phyloP scores from a whole-genome alignment of 768 basidiomycete genomes.

The Rhizopogon vesiculosus region DNA sequence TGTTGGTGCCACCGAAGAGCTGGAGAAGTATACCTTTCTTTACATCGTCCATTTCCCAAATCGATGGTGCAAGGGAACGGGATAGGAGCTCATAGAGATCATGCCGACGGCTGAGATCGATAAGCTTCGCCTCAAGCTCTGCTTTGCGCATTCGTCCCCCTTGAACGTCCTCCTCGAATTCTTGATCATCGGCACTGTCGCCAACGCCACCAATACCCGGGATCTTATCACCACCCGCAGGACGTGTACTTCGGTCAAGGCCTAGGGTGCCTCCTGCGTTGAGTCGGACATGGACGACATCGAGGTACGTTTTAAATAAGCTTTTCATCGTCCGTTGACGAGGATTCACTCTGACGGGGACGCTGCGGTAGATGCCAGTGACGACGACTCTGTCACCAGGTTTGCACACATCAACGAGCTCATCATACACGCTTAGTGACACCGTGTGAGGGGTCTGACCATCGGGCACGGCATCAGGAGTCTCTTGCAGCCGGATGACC shows the following conservation, averaged over 20 bases:
- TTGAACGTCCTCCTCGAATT: slow-evolving; percentile 46
- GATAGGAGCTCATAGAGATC: slow-evolving; percentile 88
- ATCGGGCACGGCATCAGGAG: slow-evolving; percentile 95
- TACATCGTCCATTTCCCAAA: slow-evolving; percentile 98
- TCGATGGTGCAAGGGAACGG: slow-evolving; percentile 85
- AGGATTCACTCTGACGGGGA: slow-evolving; percentile 94
- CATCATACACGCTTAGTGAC: slow-evolving; percentile 95
- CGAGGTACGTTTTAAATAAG: slow-evolving; percentile 96
- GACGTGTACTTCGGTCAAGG: slow-evolving; percentile 75
- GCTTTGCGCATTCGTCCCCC: slow-evolving; percentile 41
- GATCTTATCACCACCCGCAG: slow-evolving; percentile 60
- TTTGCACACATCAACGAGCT: slow-evolving; percentile 93
- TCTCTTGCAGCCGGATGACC: slow-evolving; percentile 93
- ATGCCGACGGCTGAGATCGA: slow-evolving; percentile 63
- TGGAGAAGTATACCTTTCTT: slow-evolving; percentile 98
- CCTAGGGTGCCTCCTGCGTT: slow-evolving; percentile 60
- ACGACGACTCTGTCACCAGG: slow-evolving; percentile 91
- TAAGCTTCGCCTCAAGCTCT: slow-evolving; percentile 76
- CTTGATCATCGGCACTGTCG: slow-evolving; percentile 62
- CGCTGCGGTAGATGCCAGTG: slow-evolving; percentile 91
- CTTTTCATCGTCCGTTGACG: slow-evolving; percentile 89
- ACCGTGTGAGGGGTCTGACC: slow-evolving; percentile 99
- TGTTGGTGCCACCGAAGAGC: slow-evolving; percentile 97
- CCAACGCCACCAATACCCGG: slow-evolving; percentile 68
- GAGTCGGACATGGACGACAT: slow-evolving; percentile 88